Conservation (phyloP, 202 grass and related monocot genomes). For the Digitaria exilis region DNA sequence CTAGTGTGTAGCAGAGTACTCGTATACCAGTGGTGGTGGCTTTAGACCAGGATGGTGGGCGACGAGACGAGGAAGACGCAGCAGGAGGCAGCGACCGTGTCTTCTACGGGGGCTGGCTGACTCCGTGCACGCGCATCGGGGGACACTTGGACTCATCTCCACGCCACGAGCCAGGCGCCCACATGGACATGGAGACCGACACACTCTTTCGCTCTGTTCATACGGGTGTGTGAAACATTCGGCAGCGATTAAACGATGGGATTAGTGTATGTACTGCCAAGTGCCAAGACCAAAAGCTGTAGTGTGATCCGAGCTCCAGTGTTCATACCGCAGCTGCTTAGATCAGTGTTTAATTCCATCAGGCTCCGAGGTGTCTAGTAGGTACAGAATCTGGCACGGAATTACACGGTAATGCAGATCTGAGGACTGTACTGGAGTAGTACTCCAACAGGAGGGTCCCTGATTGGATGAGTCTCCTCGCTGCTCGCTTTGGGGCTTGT, state of each 20-base stretch:
- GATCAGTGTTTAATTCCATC: background rate
- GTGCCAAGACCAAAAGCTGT: too few species aligned
- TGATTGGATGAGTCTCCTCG: too few species aligned
- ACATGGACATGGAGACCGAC: background rate
- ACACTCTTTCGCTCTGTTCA: background rate
- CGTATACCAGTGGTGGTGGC: too few species aligned
- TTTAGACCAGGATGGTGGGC: background rate
- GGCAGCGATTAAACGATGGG: background rate
- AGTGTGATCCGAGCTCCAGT: background rate
- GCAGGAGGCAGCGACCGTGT: background rate
- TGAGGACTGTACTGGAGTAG: too few species aligned
- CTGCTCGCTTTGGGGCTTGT: too few species aligned
- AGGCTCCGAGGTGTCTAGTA: background rate
- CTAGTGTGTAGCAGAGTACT: too few species aligned
- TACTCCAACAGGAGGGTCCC: too few species aligned
- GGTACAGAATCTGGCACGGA: background rate
- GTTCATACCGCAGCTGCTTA: background rate
- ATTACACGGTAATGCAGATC: too few species aligned
- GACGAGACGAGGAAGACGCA: background rate
- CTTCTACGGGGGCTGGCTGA: background rate
- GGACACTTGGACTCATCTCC: constrained; percentile 11
- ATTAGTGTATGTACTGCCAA: too few species aligned
- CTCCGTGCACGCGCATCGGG: background rate
- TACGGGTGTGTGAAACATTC: background rate
- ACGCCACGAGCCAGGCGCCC: background rate